Percentiles rank a stretch among this genome's conserved stretches.
Conservation (phyloP, 2,329 filamentous ascomycete species). For the Fusarium newnesense region DNA sequence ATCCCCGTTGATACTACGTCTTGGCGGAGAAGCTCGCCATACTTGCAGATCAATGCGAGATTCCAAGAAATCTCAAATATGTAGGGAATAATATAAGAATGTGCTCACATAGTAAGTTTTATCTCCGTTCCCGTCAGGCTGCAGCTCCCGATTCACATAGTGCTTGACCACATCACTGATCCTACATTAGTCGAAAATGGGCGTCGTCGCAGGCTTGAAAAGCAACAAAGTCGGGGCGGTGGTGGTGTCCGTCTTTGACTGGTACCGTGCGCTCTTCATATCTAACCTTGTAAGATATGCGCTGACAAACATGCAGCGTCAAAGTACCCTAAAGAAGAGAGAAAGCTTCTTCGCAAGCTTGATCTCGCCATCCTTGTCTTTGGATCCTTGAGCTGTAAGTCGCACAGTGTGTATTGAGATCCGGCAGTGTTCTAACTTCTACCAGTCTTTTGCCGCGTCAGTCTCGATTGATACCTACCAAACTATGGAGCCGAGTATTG, state of each 20-base stretch:
- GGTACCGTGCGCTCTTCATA: background rate
- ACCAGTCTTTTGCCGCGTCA: background rate
- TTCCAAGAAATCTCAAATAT: rapidly evolving
- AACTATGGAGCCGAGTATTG: rapidly evolving
- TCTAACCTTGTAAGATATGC: rapidly evolving
- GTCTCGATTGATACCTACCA: rapidly evolving
- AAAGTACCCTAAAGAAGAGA: background rate
- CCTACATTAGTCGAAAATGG: background rate
- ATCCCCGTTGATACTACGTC: background rate
- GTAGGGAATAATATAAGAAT: background rate
- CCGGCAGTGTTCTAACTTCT: rapidly evolving
- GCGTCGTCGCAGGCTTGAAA: background rate
- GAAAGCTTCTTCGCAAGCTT: background rate
- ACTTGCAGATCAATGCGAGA: background rate
- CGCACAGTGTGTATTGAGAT: rapidly evolving
- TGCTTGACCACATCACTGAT: too few relatives aligned
- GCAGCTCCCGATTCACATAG: rapidly evolving
- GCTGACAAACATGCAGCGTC: background rate
- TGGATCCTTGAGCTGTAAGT: background rate
- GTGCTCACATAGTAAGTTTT: rapidly evolving
- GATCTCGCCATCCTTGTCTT: background rate
- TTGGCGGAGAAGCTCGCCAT: background rate
- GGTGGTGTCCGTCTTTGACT: conserved; percentile 1
- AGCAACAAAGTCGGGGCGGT: background rate
- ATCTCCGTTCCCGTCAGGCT: rapidly evolving